phyloP scores from a whole-genome alignment of 306 rosid genomes.

The Corylus avellana region DNA sequence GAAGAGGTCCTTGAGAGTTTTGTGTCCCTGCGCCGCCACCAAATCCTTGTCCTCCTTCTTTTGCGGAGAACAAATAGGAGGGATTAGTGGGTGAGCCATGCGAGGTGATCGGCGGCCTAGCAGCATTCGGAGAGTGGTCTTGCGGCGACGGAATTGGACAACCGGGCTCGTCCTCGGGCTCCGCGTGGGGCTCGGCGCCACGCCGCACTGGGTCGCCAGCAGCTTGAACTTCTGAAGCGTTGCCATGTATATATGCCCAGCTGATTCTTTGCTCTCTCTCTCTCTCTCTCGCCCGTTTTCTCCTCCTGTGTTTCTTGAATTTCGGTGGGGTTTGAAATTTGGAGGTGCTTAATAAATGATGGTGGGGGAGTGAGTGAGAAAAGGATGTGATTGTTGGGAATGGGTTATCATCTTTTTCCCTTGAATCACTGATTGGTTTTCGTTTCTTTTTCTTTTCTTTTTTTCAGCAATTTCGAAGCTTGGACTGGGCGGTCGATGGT shows the following conservation, averaged over 20 bases:
- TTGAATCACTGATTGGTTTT: too few relatives aligned
- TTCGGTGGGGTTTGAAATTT: constrained; percentile 52
- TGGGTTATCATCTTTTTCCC: constrained; percentile 5
- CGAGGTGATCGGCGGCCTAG: constrained; percentile 53
- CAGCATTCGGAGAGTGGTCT: constrained; percentile 58
- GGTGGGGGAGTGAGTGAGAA: constrained; percentile 22
- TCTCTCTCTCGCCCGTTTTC: background rate
- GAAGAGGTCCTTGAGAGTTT: constrained; percentile 68
- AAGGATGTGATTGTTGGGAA: constrained; percentile 52
- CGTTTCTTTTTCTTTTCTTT: too few relatives aligned
- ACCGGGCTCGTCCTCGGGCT: constrained; percentile 84
- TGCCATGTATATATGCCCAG: constrained; percentile 46
- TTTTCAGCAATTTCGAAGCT: too few relatives aligned
- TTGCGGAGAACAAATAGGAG: constrained; percentile 13
- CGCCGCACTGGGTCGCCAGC: constrained; percentile 77
- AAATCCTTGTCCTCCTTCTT: constrained; percentile 37
- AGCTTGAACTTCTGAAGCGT: constrained; percentile 79
- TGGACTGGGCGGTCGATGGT: too few relatives aligned
- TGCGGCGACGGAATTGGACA: constrained; percentile 69
- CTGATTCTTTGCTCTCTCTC: background rate
- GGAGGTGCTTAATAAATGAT: constrained; percentile 36
- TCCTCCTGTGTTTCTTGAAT: background rate
- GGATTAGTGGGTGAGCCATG: constrained; percentile 30
- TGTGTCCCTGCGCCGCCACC: constrained; percentile 38
- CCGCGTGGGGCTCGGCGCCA: constrained; percentile 61